phyloP scores from a whole-genome alignment of 306 rosid species.

The Fagus sylvatica region DNA sequence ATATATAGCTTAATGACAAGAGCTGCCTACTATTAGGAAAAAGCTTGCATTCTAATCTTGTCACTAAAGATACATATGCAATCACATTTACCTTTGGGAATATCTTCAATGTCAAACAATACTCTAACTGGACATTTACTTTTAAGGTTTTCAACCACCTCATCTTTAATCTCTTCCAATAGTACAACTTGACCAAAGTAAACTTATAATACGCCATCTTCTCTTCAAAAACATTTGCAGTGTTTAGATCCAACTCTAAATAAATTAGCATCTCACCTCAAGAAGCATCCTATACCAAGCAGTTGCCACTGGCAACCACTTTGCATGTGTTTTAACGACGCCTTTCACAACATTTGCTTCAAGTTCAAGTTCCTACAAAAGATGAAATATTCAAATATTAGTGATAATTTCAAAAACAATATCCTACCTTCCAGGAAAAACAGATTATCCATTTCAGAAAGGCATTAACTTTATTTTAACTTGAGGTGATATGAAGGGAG shows the following conservation, averaged over 20 bases:
- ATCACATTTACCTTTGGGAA: constrained; percentile 59
- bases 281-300: constrained; percentile 99
- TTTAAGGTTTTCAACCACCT: constrained; percentile 66
- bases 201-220: background rate
- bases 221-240: constrained; percentile 3
- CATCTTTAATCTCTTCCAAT: constrained; percentile 54
- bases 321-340: constrained; percentile 85
- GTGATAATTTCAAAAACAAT: background rate
- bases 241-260: constrained; percentile 5
- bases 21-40: constrained; percentile 8
- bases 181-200: constrained; percentile 52
- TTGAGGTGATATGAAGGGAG: no score
- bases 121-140: constrained; percentile 71
- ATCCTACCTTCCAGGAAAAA: background rate
- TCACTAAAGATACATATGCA: no score
- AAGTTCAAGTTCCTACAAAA: constrained; percentile 79
- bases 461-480: no score
- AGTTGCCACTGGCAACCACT: constrained; percentile 95
- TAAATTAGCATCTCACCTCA: constrained; percentile 51
- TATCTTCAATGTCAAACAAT: constrained; percentile 80
- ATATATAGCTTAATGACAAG: background rate
- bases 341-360: constrained; percentile 98
- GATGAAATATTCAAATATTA: constrained; percentile 3
- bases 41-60: background rate
- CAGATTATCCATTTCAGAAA: background rate